phyloP scores from a whole-genome alignment of 2,329 filamentous ascomycete genomes.

The Ceratocystis eucalypticola region DNA sequence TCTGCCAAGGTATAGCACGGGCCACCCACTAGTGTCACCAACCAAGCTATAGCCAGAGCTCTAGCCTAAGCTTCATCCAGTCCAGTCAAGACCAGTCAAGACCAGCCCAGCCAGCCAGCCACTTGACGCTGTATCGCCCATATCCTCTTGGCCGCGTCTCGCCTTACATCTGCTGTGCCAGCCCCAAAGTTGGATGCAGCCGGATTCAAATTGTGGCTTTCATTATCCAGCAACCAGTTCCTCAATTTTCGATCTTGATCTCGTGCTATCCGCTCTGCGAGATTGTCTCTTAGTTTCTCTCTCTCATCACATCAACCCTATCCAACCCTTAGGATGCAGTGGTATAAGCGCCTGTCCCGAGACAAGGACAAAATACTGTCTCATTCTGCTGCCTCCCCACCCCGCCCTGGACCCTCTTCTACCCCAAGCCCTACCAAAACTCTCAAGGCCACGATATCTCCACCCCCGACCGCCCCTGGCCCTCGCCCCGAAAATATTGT shows the following conservation, averaged over 20 bases:
- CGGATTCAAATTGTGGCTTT: not conserved
- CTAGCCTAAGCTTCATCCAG: not conserved
- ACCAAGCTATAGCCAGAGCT: no score
- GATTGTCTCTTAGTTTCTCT: not conserved
- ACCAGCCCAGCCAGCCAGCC: not conserved
- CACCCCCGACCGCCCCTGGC: not conserved
- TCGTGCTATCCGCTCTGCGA: not conserved
- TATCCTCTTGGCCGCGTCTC: not conserved
- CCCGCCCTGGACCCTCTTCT: not conserved
- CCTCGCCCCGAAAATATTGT: not conserved
- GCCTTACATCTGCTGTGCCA: not conserved
- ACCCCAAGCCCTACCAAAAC: conserved; percentile 6
- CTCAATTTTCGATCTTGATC: not conserved
- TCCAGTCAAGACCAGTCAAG: not conserved
- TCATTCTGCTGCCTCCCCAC: not conserved
- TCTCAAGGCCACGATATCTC: conserved; percentile 2
- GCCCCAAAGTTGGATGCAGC: not conserved
- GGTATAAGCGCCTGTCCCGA: conserved; percentile 19
- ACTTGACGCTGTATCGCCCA: not conserved
- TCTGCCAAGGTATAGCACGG: no score
- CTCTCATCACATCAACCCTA: conserved; percentile 23
- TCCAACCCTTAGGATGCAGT: conserved; percentile 27
- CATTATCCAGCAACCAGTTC: not conserved
- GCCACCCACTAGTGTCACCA: no score
- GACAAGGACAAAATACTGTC: conserved; percentile 18